phyloP scores from a whole-genome alignment of 768 basidiomycete genomes.

The Lentinula sp. region DNA sequence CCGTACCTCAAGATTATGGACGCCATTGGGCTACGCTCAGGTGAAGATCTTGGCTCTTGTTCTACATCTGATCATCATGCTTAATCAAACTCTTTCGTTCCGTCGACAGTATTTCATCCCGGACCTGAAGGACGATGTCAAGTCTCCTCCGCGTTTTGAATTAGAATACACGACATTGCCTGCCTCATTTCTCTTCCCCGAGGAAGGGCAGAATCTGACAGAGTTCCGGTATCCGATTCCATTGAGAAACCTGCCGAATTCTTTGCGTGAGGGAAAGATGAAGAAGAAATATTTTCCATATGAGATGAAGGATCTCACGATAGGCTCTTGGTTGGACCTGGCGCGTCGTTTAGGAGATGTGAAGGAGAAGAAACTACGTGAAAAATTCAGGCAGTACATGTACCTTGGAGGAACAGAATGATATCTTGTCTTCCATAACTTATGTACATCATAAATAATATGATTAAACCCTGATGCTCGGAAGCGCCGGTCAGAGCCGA shows the following conservation, averaged over 20 bases:
- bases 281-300: conserved; percentile 64
- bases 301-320: conserved; percentile 69
- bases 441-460: background rate
- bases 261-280: conserved; percentile 33
- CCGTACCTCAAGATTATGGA: conserved; percentile 60
- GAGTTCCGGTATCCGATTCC: conserved; percentile 49
- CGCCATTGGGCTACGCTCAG: conserved; percentile 82
- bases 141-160: conserved; percentile 55
- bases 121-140: conserved; percentile 39
- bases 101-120: conserved; percentile 59
- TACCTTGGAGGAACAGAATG: conserved; percentile 45
- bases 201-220: conserved; percentile 11
- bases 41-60: conserved; percentile 28
- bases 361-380: conserved; percentile 49
- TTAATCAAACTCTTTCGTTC: background rate
- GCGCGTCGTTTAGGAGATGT: conserved; percentile 54
- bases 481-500: background rate
- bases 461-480: background rate
- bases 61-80: background rate
- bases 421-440: background rate
- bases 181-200: conserved; percentile 18
- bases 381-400: conserved; percentile 69
- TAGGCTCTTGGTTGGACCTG: conserved; percentile 65
- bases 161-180: conserved; percentile 77
- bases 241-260: conserved; percentile 43